Base-by-base conservation (phyloP, 2,329 filamentous ascomycete genomes). In the Scytalidium sp. region DNA sequence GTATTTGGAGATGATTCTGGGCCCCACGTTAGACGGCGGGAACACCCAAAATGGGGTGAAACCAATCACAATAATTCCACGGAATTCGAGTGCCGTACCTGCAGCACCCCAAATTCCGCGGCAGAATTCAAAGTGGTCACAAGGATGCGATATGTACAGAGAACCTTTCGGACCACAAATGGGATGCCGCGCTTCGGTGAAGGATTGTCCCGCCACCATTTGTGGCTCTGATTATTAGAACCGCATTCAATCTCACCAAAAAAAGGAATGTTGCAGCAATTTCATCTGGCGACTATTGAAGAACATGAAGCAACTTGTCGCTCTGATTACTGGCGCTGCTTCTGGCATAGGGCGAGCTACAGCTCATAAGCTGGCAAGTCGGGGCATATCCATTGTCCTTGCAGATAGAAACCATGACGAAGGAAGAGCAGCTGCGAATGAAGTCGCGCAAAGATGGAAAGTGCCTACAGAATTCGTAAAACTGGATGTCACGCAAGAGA, bases 271-370 rank as follows among this genome's bases (percentile, higher is more conserved):
- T 10, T n/a, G 5, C 13, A 15, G 11, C 13, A 36, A 5, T n/a
- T 27, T 27, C 17, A 36, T 5, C 15, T 8, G 13, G 11, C 13
- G 17, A 36, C 5, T 36, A 36, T 36, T 15, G n/a, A 36, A n/a
- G 4, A 36, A 4, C 8, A 36, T 36, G 32, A 36, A 36, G 32
- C 11, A 78, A 51, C 83, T 80, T 6, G 88, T 89, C 50, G 76
- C 93, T 50, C 17, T 36, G 6, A 89, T 94, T 66, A 93, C 87
- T 0, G 90, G 89, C 54, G 88, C 83, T 19, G 87, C 86, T 2
- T 87, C 83, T 6, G 93, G 93, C 42, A 97, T 97, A 62, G 93
- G 93, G 47, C 87, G 93, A 39, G 93, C 93, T 44, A 83, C 87
- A 23, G 91, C 90, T 19, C 89, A 96, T 69, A 90, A 93, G 67